phyloP scores from a whole-genome alignment of 164 flowering plant genomes.

The Nymphaea thermarum region DNA sequence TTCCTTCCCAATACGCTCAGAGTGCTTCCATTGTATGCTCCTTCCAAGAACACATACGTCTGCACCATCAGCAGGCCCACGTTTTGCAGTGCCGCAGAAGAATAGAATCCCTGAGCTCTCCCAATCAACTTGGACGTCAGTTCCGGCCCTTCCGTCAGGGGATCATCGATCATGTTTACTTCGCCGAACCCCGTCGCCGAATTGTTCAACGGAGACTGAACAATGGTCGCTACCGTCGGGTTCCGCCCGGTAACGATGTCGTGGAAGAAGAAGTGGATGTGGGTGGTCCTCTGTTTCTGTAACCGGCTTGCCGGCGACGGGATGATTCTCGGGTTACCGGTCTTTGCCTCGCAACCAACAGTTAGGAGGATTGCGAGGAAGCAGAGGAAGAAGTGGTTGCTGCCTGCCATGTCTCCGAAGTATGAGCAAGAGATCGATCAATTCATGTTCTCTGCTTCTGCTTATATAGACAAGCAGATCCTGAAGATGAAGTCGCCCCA shows the following conservation, averaged over 20 bases:
- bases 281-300: not conserved
- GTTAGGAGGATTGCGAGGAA: not conserved
- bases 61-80: conserved; percentile 2
- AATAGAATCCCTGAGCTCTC: conserved; percentile 8
- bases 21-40: conserved; percentile 9
- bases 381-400: not conserved
- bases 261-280: conserved; percentile 8
- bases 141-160: conserved; percentile 3
- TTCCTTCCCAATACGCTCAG: conserved; percentile 19
- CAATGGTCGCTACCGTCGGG: conserved; percentile 4
- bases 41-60: conserved; percentile 5
- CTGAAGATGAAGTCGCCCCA: too few species aligned
- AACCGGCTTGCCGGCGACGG: not conserved
- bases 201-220: not conserved
- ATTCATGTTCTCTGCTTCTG: too few species aligned
- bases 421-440: too few species aligned
- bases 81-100: conserved; percentile 2
- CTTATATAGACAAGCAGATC: too few species aligned
- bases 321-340: not conserved
- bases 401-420: not conserved
- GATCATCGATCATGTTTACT: conserved; percentile 6
- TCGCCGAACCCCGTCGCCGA: conserved; percentile 3
- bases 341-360: not conserved
- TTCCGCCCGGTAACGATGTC: conserved; percentile 7
- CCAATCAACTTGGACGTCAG: conserved; percentile 6